A percentile compares a stretch with the other conserved stretches of the same genome.
Evolutionary conservation across 139 green algal genomes (phyloP).

Genomic region (Desmodesmus armatus): DNA sequence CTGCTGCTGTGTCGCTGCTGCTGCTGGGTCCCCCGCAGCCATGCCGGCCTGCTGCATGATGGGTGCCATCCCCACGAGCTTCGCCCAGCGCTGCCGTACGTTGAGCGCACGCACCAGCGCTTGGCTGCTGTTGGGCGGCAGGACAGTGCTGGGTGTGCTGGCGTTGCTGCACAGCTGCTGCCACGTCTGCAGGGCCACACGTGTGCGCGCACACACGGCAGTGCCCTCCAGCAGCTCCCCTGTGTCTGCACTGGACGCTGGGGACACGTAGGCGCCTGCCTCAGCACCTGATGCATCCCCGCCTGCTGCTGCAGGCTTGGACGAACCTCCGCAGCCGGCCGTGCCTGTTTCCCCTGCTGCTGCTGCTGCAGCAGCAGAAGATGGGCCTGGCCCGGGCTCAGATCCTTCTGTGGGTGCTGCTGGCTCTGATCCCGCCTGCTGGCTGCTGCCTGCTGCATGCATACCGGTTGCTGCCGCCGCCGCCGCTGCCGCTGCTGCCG

Average conservation of each 20-base stretch:
- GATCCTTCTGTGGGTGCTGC: not conserved
- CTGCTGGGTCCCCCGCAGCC: not conserved
- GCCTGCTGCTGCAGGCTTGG: not conserved
- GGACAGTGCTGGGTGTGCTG: slow-evolving; percentile 38
- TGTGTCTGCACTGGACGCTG: no score
- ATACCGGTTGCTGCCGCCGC: not conserved
- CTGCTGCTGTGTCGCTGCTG: slow-evolving; percentile 12
- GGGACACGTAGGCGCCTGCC: not conserved
- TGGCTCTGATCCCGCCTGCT: not conserved
- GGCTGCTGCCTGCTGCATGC: not conserved
- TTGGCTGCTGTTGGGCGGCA: slow-evolving; percentile 5
- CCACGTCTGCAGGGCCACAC: slow-evolving; percentile 63
- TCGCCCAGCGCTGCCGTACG: slow-evolving; percentile 27
- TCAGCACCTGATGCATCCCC: not conserved
- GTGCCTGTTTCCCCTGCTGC: not conserved
- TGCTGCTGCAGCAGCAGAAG: not conserved
- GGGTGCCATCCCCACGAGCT: slow-evolving; percentile 26
- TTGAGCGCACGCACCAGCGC: slow-evolving; percentile 35
- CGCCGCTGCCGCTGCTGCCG: not conserved
- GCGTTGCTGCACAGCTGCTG: slow-evolving; percentile 44
- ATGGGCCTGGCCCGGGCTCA: not conserved
- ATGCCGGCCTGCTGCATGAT: not conserved
- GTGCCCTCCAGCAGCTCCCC: slow-evolving; percentile 7
- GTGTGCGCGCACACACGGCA: slow-evolving; percentile 40
- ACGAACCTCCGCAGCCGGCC: no score